Evolutionary conservation across 371 early-diverging fungal genomes (phyloP).

Genomic region (Mortierella polycephala): DNA sequence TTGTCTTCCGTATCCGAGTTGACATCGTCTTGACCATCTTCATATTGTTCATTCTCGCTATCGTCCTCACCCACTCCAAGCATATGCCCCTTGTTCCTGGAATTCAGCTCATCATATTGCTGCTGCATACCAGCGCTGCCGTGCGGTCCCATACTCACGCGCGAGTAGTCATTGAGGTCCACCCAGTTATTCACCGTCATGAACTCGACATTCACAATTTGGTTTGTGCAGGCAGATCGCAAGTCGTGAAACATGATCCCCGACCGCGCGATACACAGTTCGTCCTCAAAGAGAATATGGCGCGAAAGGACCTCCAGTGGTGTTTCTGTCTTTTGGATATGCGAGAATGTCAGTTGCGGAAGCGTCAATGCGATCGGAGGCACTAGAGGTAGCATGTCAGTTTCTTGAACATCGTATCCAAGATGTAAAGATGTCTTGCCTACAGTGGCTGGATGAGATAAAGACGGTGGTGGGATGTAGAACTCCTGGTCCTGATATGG

Average conservation of each 20-base stretch:
- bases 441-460: neutral
- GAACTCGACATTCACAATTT: conserved; percentile 33
- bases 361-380: neutral
- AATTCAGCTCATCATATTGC: neutral
- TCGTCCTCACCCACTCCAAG: neutral
- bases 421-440: neutral
- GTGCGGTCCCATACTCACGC: neutral
- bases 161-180: conserved; percentile 22
- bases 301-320: conserved; percentile 26
- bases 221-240: conserved; percentile 18
- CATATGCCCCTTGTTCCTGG: neutral
- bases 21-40: too few relatives aligned
- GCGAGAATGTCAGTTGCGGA: conserved; percentile 4
- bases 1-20: neutral
- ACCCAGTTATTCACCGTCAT: conserved; percentile 33
- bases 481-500: neutral
- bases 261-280: conserved; percentile 22
- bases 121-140: neutral
- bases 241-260: conserved; percentile 26
- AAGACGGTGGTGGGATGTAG: neutral
- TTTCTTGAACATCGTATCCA: neutral
- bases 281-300: conserved; percentile 37
- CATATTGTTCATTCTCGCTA: neutral
- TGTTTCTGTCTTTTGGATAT: conserved; percentile 14
- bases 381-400: too few relatives aligned